Evolutionary conservation across 2,329 filamentous ascomycete genomes (phyloP).

Genomic region (Lanzia echinophila): DNA sequence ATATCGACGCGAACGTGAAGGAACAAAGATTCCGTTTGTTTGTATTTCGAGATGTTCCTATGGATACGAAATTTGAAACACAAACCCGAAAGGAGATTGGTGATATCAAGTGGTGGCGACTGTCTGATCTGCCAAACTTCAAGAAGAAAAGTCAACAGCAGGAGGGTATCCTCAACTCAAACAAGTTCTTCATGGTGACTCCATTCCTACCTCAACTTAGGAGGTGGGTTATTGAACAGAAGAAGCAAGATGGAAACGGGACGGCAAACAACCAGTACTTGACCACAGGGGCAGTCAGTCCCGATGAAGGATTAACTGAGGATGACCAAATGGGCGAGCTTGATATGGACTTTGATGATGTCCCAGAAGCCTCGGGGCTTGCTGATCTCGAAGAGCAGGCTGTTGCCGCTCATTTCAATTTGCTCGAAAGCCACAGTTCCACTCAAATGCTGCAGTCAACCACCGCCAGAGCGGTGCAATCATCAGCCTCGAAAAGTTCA

Average conservation of each 20-base stretch:
- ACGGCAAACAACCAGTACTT: slow-evolving; percentile 37
- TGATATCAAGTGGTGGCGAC: slow-evolving; percentile 89
- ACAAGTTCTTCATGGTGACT: slow-evolving; percentile 97
- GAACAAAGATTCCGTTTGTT: slow-evolving; percentile 92
- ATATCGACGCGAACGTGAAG: slow-evolving; percentile 81
- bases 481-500: slow-evolving; percentile 25
- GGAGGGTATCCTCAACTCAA: slow-evolving; percentile 52
- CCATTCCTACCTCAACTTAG: slow-evolving; percentile 81
- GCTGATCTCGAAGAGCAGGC: slow-evolving; percentile 1
- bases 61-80: slow-evolving; percentile 82
- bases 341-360: slow-evolving; percentile 4
- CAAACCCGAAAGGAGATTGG: slow-evolving; percentile 95
- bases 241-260: slow-evolving; percentile 58
- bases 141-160: slow-evolving; percentile 56
- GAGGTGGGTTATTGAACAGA: slow-evolving; percentile 85
- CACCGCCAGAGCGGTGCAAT: slow-evolving; percentile 7
- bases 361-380: slow-evolving; percentile 11
- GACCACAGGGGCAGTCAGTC: slow-evolving; percentile 35
- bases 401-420: slow-evolving; percentile 39
- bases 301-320: slow-evolving; percentile 54
- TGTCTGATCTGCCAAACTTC: slow-evolving; percentile 80
- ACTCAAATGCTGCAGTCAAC: slow-evolving; percentile 41
- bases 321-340: slow-evolving; percentile 42
- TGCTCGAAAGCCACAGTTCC: slow-evolving; percentile 49
- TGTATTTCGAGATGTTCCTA: slow-evolving; percentile 81